These are phyloP conservation scores for Pterocarpus macrocarpus DNA, from an alignment of 306 rosid species.

Conservation along the genomic window DNA sequence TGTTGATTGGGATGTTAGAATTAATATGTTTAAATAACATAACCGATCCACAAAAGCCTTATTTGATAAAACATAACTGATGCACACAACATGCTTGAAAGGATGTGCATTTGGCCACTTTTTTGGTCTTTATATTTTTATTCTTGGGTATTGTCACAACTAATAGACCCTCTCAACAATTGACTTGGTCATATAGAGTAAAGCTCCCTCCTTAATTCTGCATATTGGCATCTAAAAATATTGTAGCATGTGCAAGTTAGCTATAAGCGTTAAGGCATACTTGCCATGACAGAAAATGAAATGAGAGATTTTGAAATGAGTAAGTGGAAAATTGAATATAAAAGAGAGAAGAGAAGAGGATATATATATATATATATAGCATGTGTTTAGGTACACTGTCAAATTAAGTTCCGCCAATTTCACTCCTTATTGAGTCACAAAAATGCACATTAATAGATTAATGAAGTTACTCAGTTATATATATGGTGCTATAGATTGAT, in stretches of 20 bases:
- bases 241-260: background rate
- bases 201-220: no score
- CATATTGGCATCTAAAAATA: background rate
- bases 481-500: slow-evolving; percentile 6
- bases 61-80: background rate
- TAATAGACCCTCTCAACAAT: no score
- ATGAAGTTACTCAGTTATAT: background rate
- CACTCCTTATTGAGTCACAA: slow-evolving; percentile 5
- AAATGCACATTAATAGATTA: background rate
- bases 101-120: background rate
- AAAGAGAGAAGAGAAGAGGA: no score
- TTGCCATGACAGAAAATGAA: background rate
- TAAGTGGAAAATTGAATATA: background rate
- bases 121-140: no score
- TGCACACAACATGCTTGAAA: background rate
- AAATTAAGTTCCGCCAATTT: slow-evolving; percentile 11
- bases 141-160: no score
- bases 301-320: background rate
- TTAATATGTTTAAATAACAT: no score
- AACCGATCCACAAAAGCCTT: no score
- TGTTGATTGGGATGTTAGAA: no score
- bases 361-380: background rate
- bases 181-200: no score
- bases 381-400: slow-evolving; percentile 18
- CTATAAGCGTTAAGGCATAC: background rate